Percentiles rank a stretch among this genome's conserved stretches.
Conservation (phyloP, 768 basidiomycete species). For the Gloeopeniophorella convolvens region DNA sequence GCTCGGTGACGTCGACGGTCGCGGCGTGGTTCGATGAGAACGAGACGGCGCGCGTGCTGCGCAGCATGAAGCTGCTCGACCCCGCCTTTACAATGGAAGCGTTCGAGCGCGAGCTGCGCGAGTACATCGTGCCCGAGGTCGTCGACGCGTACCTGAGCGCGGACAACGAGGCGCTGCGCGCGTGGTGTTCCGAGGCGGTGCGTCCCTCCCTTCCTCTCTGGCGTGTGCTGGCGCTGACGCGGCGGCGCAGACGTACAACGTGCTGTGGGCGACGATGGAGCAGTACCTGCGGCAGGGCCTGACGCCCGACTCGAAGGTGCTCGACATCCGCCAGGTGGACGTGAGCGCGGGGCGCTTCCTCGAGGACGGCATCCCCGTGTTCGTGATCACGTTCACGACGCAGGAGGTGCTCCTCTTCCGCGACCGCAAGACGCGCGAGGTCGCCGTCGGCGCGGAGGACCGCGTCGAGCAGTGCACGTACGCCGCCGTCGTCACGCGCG, state of each 20-base stretch:
- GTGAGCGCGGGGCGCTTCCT: slow-evolving; percentile 85
- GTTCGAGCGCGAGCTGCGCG: slow-evolving; percentile 85
- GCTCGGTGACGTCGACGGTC: slow-evolving; percentile 77
- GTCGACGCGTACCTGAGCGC: slow-evolving; percentile 94
- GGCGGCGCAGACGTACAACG: slow-evolving; percentile 76
- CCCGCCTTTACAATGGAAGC: slow-evolving; percentile 79
- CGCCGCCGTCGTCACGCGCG: slow-evolving; percentile 82
- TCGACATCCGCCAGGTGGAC: slow-evolving; percentile 97
- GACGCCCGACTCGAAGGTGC: slow-evolving; percentile 86
- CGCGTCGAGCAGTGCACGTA: slow-evolving; percentile 92
- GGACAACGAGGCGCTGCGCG: slow-evolving; percentile 75
- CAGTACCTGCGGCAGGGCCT: slow-evolving; percentile 88
- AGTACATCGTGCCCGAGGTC: slow-evolving; percentile 97
- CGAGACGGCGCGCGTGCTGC: slow-evolving; percentile 92
- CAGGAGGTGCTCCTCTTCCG: slow-evolving; percentile 93
- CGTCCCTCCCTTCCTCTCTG: slow-evolving; percentile 27
- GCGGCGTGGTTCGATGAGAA: slow-evolving; percentile 95
- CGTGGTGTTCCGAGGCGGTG: slow-evolving; percentile 96
- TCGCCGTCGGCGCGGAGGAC: slow-evolving; percentile 81
- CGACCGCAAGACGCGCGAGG: slow-evolving; percentile 82
- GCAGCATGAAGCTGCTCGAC: slow-evolving; percentile 83
- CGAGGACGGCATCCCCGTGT: slow-evolving; percentile 86
- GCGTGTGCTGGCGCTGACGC: too few relatives aligned
- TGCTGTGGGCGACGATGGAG: slow-evolving; percentile 98
- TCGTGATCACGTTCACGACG: slow-evolving; percentile 85